Percentiles rank a stretch among this genome's conserved stretches.
Evolutionary conservation across 306 rosid genomes (phyloP).

Genomic region (Trifolium pratense): DNA sequence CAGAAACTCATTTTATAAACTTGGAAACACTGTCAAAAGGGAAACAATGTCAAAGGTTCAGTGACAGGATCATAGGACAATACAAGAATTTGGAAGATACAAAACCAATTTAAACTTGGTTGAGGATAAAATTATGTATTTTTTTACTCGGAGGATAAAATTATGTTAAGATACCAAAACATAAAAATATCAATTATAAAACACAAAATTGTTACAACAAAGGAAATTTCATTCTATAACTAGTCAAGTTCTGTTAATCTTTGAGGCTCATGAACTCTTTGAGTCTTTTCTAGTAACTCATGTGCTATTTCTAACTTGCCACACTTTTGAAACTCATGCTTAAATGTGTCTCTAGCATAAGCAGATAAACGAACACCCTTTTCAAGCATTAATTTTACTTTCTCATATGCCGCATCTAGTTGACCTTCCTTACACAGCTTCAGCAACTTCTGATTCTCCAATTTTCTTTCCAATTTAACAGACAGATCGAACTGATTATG

Average conservation of each 20-base stretch:
- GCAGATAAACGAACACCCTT: constrained; percentile 59
- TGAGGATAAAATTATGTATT: too few species aligned
- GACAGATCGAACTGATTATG: constrained; percentile 54
- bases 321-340: constrained; percentile 51
- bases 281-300: constrained; percentile 53
- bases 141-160: too few species aligned
- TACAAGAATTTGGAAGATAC: too few species aligned
- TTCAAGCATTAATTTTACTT: constrained; percentile 61
- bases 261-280: constrained; percentile 30
- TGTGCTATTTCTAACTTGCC: constrained; percentile 61
- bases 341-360: constrained; percentile 61
- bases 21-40: too few species aligned
- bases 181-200: neutral
- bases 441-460: constrained; percentile 60
- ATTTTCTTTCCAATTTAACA: constrained; percentile 58
- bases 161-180: neutral
- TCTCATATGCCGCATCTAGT: constrained; percentile 65
- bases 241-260: neutral
- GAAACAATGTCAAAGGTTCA: too few species aligned
- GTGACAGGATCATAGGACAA: too few species aligned
- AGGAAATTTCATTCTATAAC: neutral
- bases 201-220: constrained; percentile 5
- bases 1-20: too few species aligned
- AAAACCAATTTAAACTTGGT: too few species aligned
- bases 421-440: constrained; percentile 61